A percentile compares a stretch with the other conserved stretches of the same genome.
Conservation (phyloP, 176 grass and related monocot species). For the Luzula sylvatica region DNA sequence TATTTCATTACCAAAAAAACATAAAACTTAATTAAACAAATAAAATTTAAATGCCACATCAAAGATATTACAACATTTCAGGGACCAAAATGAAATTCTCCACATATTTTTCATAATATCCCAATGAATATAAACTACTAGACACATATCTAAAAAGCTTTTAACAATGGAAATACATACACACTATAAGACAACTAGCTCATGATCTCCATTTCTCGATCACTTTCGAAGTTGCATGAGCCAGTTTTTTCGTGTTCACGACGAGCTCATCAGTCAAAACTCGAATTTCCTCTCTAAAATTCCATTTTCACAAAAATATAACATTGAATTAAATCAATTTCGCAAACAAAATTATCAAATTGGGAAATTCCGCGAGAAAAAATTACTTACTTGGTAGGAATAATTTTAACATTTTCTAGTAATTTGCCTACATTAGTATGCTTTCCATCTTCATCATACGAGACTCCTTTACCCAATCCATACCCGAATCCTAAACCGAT, state of each 20-base stretch:
- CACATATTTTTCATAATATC: constrained; percentile 16
- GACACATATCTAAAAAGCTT: neutral
- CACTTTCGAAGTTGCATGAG: constrained; percentile 48
- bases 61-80: too few species aligned
- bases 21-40: too few species aligned
- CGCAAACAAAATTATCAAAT: constrained; percentile 2
- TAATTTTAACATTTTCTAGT: constrained; percentile 36
- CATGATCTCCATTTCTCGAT: constrained; percentile 63
- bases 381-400: constrained; percentile 54
- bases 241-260: constrained; percentile 66
- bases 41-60: too few species aligned
- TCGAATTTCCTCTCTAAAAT: constrained; percentile 45
- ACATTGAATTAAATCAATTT: neutral
- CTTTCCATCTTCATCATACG: constrained; percentile 39
- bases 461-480: constrained; percentile 62
- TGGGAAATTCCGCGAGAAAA: constrained; percentile 4
- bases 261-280: constrained; percentile 56
- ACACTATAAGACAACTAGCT: constrained; percentile 19
- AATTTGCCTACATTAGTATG: constrained; percentile 76
- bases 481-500: constrained; percentile 77
- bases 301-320: neutral
- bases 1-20: too few species aligned
- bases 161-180: constrained; percentile 26
- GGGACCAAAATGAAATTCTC: neutral
- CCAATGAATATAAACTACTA: neutral